These are phyloP conservation scores for Podila horticola DNA, from an alignment of 192 early-diverging fungal genomes.

Conservation along the genomic window DNA sequence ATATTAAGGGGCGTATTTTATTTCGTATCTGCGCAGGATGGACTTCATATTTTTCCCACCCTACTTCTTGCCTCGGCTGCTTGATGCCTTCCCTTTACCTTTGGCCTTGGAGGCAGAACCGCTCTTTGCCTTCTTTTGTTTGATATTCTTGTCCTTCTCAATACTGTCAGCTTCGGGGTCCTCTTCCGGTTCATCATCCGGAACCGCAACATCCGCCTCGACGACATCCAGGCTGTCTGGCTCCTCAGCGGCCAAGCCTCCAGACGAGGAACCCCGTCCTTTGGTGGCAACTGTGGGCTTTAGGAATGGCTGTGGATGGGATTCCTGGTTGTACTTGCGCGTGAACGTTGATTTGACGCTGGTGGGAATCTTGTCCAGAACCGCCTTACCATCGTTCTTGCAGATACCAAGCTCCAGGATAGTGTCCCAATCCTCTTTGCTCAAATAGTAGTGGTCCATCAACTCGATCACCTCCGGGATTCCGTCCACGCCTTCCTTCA, in stretches of 20 bases:
- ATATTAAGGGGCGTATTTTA: background rate
- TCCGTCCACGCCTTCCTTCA: constrained; percentile 60
- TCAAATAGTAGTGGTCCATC: constrained; percentile 95
- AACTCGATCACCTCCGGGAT: constrained; percentile 78
- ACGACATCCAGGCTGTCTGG: constrained; percentile 71
- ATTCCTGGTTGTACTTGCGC: constrained; percentile 62
- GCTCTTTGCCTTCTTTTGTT: constrained; percentile 41
- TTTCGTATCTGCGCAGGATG: background rate
- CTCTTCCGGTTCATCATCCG: constrained; percentile 64
- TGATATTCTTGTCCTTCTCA: constrained; percentile 58
- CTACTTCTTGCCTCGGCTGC: constrained; percentile 12
- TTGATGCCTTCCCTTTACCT: constrained; percentile 30
- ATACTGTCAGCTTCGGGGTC: constrained; percentile 68
- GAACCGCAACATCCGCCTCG: constrained; percentile 49
- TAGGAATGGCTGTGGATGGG: constrained; percentile 72
- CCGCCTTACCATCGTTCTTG: constrained; percentile 56
- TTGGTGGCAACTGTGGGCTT: constrained; percentile 40
- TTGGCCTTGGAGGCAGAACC: constrained; percentile 13
- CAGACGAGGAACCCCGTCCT: constrained; percentile 17
- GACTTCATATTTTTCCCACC: background rate
- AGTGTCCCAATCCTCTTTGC: constrained; percentile 87
- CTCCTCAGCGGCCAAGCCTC: constrained; percentile 33
- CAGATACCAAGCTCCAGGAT: constrained; percentile 84
- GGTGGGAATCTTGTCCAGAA: constrained; percentile 63
- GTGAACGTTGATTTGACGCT: constrained; percentile 85